Conservation (phyloP, 495 filamentous ascomycete genomes). For the Podospora tetraspora region DNA sequence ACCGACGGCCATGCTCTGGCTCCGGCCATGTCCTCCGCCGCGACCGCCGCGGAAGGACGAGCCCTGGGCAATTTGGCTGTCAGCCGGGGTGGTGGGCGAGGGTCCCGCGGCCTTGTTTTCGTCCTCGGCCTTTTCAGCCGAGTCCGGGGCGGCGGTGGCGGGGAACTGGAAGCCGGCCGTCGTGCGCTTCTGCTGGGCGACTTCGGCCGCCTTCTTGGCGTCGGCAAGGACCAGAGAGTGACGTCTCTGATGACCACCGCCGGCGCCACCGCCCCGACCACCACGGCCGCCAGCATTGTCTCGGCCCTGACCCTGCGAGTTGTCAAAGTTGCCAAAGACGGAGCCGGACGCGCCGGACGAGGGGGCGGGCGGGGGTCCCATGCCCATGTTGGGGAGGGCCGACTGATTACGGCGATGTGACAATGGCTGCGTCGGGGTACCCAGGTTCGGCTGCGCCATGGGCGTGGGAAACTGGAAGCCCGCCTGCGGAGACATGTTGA, state of each 20-base stretch:
- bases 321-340: slow-evolving; percentile 71
- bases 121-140: slow-evolving; percentile 50
- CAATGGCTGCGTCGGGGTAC: slow-evolving; percentile 67
- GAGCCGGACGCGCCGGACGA: slow-evolving; percentile 90
- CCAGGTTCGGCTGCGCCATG: slow-evolving; percentile 71
- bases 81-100: slow-evolving; percentile 39
- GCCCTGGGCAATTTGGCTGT: slow-evolving; percentile 46
- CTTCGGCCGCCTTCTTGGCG: slow-evolving; percentile 94
- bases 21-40: slow-evolving; percentile 52
- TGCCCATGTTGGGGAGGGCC: slow-evolving; percentile 85
- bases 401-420: slow-evolving; percentile 98
- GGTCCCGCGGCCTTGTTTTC: slow-evolving; percentile 38
- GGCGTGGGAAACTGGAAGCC: slow-evolving; percentile 88
- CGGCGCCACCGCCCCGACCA: slow-evolving; percentile 63
- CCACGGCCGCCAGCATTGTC: slow-evolving; percentile 69
- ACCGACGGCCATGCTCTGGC: slow-evolving; percentile 58
- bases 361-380: slow-evolving; percentile 92
- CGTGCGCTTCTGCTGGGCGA: slow-evolving; percentile 93
- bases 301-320: slow-evolving; percentile 56
- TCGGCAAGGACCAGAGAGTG: slow-evolving; percentile 93
- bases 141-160: slow-evolving; percentile 58
- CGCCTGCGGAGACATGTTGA: slow-evolving; percentile 77
- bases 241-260: slow-evolving; percentile 82
- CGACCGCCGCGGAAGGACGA: slow-evolving; percentile 44
- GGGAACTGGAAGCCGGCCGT: slow-evolving; percentile 95